Conservation (phyloP, 1,139 yeast species). For the Suhomyces ambrosiae region DNA sequence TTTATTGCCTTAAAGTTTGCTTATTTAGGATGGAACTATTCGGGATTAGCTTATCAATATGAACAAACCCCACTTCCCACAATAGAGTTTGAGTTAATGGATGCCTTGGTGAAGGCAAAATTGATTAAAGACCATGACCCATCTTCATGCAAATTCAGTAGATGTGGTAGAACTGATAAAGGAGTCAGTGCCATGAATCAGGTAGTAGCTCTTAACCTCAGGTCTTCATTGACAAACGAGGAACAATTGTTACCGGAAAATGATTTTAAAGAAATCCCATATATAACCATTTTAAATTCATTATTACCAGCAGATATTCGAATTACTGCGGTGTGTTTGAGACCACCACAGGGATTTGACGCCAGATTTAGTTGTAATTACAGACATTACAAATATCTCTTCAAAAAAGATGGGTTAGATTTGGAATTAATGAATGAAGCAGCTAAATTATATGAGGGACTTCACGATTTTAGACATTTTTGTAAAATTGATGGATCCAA, state of each 20-base stretch:
- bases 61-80: conserved; percentile 82
- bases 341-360: conserved; percentile 83
- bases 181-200: conserved; percentile 98
- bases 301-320: conserved; percentile 79
- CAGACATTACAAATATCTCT: conserved; percentile 85
- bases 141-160: conserved; percentile 66
- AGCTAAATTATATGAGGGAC: conserved; percentile 66
- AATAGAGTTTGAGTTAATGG: conserved; percentile 74
- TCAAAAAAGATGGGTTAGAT: conserved; percentile 58
- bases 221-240: conserved; percentile 61
- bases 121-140: conserved; percentile 66
- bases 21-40: conserved; percentile 91
- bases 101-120: conserved; percentile 68
- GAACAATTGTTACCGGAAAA: conserved; percentile 59
- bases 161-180: conserved; percentile 96
- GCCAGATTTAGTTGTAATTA: conserved; percentile 87
- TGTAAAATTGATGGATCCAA: conserved; percentile 94
- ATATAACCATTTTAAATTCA: conserved; percentile 72
- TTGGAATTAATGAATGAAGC: conserved; percentile 69
- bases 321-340: conserved; percentile 75
- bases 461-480: conserved; percentile 89
- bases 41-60: conserved; percentile 82
- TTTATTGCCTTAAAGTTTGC: conserved; percentile 81
- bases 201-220: conserved; percentile 75
- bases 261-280: conserved; percentile 74